Evolutionary conservation across 2,329 filamentous ascomycete species (phyloP).

Genomic region (Alternaria rosae): DNA sequence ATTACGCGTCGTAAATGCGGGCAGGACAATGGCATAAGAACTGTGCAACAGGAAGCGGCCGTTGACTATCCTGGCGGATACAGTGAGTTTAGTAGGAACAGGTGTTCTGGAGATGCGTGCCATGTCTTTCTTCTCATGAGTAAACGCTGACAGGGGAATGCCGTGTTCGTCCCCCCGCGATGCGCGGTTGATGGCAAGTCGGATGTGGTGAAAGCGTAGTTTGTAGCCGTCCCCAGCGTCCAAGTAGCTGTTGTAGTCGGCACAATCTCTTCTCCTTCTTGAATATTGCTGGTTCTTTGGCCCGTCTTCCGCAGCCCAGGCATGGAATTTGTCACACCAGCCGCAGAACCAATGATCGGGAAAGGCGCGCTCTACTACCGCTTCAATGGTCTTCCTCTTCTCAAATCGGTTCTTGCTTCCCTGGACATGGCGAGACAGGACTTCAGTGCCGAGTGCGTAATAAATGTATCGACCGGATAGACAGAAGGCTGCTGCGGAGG

Average conservation of each 20-base stretch:
- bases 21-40: slow-evolving; percentile 25
- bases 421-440: slow-evolving; percentile 26
- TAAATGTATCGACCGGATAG: slow-evolving; percentile 36
- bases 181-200: slow-evolving; percentile 33
- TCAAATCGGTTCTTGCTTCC: slow-evolving; percentile 25
- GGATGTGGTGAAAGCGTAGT: slow-evolving; percentile 40
- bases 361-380: slow-evolving; percentile 43
- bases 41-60: slow-evolving; percentile 30
- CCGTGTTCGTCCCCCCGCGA: slow-evolving; percentile 33
- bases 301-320: slow-evolving; percentile 19
- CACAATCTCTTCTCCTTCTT: slow-evolving; percentile 25
- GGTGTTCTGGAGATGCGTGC: slow-evolving; percentile 25
- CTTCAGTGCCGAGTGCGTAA: slow-evolving; percentile 38
- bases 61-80: slow-evolving; percentile 23
- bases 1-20: slow-evolving; percentile 12
- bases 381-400: slow-evolving; percentile 31
- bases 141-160: slow-evolving; percentile 28
- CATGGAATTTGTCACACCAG: slow-evolving; percentile 46
- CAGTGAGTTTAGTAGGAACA: slow-evolving; percentile 16
- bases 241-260: slow-evolving; percentile 38
- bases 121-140: slow-evolving; percentile 13
- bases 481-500: slow-evolving; percentile 36
- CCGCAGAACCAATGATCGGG: slow-evolving; percentile 44
- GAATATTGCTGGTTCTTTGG: slow-evolving; percentile 9
- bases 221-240: slow-evolving; percentile 24